These are phyloP conservation scores for Barbatosphaeria neglecta DNA, from an alignment of 495 filamentous ascomycete genomes.

Conservation along the genomic window DNA sequence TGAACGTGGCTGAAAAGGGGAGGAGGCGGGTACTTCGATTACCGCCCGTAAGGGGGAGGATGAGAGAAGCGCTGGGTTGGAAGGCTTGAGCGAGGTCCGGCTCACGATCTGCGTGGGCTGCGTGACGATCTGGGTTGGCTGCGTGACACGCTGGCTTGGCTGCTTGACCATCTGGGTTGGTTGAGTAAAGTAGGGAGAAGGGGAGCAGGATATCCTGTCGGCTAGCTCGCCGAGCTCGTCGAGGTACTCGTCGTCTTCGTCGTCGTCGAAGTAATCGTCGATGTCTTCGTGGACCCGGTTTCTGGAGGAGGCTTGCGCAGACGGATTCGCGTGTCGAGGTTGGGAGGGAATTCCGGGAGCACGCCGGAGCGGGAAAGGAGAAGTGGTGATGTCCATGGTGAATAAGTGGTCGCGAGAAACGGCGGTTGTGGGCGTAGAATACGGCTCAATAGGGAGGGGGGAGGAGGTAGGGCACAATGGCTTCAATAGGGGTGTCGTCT, in stretches of 20 bases:
- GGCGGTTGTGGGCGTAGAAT: no score
- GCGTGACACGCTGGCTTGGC: conserved; percentile 22
- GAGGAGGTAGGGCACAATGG: background rate
- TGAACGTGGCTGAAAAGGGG: conserved; percentile 40
- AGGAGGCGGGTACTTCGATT: conserved; percentile 79
- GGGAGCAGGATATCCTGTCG: background rate
- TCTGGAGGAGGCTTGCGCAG: background rate
- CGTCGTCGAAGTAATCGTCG: conserved; percentile 3
- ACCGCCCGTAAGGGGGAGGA: conserved; percentile 35
- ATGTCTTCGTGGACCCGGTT: background rate
- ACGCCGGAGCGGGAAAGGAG: background rate
- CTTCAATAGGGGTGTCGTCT: no score
- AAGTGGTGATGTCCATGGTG: background rate
- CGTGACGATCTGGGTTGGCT: conserved; percentile 59
- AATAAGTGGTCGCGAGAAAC: background rate
- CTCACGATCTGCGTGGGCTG: conserved; percentile 6
- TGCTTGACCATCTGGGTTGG: conserved; percentile 54
- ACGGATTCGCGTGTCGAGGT: background rate
- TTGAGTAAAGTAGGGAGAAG: conserved; percentile 30
- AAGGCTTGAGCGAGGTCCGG: conserved; percentile 5
- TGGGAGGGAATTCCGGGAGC: background rate
- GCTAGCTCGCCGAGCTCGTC: conserved; percentile 7
- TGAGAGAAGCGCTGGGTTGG: conserved; percentile 7
- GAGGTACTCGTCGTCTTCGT: conserved; percentile 8
- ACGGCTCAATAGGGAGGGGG: no score